Evolutionary conservation across 306 rosid genomes (phyloP).

Genomic region (Sicyos edulis): DNA sequence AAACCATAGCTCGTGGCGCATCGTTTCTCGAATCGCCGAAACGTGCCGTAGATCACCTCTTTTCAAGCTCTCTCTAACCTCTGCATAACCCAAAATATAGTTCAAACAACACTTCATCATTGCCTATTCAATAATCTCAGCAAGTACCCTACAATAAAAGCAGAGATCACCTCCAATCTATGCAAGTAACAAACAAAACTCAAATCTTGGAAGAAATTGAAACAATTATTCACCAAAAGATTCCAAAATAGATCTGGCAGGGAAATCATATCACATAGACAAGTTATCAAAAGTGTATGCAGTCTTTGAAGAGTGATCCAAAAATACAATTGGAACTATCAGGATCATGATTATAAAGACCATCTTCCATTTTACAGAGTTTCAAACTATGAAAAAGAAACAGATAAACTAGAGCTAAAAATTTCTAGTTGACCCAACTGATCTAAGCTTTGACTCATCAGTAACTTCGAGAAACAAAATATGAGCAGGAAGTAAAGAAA

Average conservation of each 20-base stretch:
- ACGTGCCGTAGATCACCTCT: conserved; percentile 29
- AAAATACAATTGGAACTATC: not conserved
- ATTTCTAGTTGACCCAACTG: not conserved
- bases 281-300: not conserved
- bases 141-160: not conserved
- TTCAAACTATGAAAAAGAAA: not conserved
- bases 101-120: conserved; percentile 1
- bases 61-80: conserved; percentile 14
- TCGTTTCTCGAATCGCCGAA: conserved; percentile 54
- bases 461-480: conserved; percentile 1
- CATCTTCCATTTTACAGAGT: no score
- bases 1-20: conserved; percentile 99
- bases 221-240: not conserved
- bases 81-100: conserved; percentile 11
- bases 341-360: not conserved
- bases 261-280: not conserved
- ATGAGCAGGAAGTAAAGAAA: not conserved
- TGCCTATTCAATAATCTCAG: not conserved
- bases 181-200: not conserved
- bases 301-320: conserved; percentile 16
- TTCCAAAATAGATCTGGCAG: not conserved
- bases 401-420: not conserved
- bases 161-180: not conserved
- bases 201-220: not conserved
- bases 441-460: conserved; percentile 2